Evolutionary conservation across 2,329 filamentous ascomycete genomes (phyloP), one percentile per base, ranked within the genome.

Genomic region (Cercospora berteroae): DNA sequence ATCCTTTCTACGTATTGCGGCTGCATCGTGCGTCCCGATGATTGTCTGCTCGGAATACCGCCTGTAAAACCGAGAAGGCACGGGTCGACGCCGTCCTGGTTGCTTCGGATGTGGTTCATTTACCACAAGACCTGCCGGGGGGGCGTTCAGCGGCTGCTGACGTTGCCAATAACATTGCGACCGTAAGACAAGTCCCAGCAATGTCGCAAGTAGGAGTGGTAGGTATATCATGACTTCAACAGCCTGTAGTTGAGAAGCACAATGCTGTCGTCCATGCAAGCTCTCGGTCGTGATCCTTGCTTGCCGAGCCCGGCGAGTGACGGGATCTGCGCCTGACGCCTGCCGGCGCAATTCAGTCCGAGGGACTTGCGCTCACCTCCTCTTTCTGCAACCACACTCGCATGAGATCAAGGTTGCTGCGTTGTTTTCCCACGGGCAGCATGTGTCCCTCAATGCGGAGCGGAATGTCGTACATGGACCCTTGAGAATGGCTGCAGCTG

Each of bases 11-110:
- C 73, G 61, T 76, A 90, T 89, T 44, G 88, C 87, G 39, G 87
- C 84, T 9, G 85, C 85, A 79, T 91, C 85, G 78, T 91, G 89
- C 4, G 88, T 83, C n/a, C 88, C 89, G 25, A 88, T 80, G 68
- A 87, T 85, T 12, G 85, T 85, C 64, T 89, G 78, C 33, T 88
- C 82, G 62, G 87, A 87, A 78, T 89, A 90, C 29, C 76, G 78
- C 31, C 84, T 83, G 61, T 76, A 73, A 77, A 87, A 90, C 63
- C 87, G 84, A 50, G 82, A 82, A 2, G 82, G 72, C 7, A 73
- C 63, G 16, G 71, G 69, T 12, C 60, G 64, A 6, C 72, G 65
- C 9, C 57, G 36, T 8, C 69, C 65, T 27, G 72, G 72, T 25
- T 62, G 63, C 20, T 70, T 73, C 9, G 72, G 72, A 8, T 64